Percentiles rank a stretch among this genome's conserved stretches.
phyloP scores from a whole-genome alignment of 805 yeast species.

The Saccharomycopsis sp. region DNA sequence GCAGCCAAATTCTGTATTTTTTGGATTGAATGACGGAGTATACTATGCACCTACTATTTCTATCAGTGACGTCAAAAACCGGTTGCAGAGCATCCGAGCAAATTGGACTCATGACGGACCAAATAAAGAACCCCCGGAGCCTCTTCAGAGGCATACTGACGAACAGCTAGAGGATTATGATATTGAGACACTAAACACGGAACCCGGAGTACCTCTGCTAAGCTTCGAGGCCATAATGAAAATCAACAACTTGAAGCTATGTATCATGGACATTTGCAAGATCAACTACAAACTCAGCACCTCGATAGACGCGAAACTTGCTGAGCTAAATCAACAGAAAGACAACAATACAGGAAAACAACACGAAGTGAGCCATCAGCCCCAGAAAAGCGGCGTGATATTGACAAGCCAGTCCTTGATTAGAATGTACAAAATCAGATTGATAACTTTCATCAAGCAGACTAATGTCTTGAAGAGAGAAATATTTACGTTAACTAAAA shows the following conservation, averaged over 20 bases:
- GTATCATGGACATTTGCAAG: conserved; percentile 28
- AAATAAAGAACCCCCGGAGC: not conserved
- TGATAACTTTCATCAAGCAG: not conserved
- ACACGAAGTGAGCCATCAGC: not conserved
- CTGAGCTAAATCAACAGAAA: not conserved
- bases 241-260: conserved; percentile 31
- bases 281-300: conserved; percentile 12
- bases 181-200: not conserved
- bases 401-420: not conserved
- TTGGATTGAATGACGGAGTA: conserved; percentile 28
- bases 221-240: conserved; percentile 35
- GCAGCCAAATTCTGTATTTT: conserved; percentile 23
- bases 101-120: not conserved
- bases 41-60: conserved; percentile 18
- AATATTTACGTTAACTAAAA: not conserved
- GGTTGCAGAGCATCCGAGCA: not conserved
- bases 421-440: not conserved
- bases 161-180: not conserved
- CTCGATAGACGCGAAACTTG: not conserved
- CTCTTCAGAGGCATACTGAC: not conserved
- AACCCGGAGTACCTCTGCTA: conserved; percentile 24
- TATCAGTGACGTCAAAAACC: conserved; percentile 4
- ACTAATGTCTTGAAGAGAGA: not conserved
- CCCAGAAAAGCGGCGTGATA: not conserved
- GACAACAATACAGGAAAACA: not conserved